Conservation (phyloP, 306 rosid species). For the Albizia julibrissin region DNA sequence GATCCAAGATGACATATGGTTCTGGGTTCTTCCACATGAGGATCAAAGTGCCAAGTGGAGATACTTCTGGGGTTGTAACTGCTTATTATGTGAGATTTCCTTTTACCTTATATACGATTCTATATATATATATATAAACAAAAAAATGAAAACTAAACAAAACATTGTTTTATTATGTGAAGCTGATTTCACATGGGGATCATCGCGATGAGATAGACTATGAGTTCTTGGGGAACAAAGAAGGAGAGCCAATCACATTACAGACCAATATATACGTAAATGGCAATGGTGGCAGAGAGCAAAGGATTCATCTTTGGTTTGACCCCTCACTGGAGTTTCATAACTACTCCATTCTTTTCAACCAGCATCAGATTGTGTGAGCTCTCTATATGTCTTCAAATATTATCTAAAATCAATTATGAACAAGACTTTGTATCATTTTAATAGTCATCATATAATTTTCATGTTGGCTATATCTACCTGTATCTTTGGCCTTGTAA, state of each 20-base stretch:
- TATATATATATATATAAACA: too few species aligned
- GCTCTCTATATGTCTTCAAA: background rate
- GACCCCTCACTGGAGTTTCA: conserved; percentile 56
- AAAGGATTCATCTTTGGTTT: conserved; percentile 61
- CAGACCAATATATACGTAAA: conserved; percentile 61
- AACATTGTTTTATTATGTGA: background rate
- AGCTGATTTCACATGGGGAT: conserved; percentile 45
- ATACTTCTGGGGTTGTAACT: conserved; percentile 59
- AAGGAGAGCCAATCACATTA: conserved; percentile 45
- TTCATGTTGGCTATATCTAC: too few species aligned
- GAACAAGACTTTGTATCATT: too few species aligned
- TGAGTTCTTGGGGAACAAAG: conserved; percentile 62
- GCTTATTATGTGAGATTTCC: conserved; percentile 48
- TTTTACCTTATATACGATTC: background rate
- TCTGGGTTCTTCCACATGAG: conserved; percentile 54
- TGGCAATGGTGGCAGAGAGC: conserved; percentile 56
- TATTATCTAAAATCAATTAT: too few species aligned
- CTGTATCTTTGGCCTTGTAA: too few species aligned
- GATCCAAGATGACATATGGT: conserved; percentile 49
- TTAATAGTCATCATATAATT: too few species aligned
- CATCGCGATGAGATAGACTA: conserved; percentile 60
- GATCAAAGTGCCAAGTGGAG: conserved; percentile 51
- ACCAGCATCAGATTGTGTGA: conserved; percentile 67
- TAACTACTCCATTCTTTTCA: conserved; percentile 55
- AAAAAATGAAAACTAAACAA: too few species aligned